A percentile compares a stretch with the other conserved stretches of the same genome.
These are phyloP conservation scores for Oryza brachyantha DNA, from an alignment of 176 grass and related monocot species.

Conservation along the genomic window DNA sequence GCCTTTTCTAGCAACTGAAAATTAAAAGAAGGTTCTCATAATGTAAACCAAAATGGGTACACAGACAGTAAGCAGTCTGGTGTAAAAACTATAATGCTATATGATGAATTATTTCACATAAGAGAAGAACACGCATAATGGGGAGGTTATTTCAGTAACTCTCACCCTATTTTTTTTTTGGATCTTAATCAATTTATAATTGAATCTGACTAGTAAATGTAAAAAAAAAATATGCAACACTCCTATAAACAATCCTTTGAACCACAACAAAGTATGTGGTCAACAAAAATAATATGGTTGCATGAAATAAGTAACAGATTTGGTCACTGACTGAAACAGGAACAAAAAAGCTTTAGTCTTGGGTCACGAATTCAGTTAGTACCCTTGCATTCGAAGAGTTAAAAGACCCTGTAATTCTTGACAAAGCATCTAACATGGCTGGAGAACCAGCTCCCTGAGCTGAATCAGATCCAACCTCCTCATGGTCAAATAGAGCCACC, in stretches of 20 bases:
- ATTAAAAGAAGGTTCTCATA: conserved; percentile 30
- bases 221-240: background rate
- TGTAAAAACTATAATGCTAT: background rate
- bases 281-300: background rate
- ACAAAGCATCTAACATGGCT: conserved; percentile 90
- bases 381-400: conserved; percentile 68
- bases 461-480: conserved; percentile 94
- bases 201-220: background rate
- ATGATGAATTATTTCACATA: background rate
- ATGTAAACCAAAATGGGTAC: conserved; percentile 17
- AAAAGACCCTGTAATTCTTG: conserved; percentile 84
- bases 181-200: background rate
- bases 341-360: conserved; percentile 1
- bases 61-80: background rate
- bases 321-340: background rate
- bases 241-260: background rate
- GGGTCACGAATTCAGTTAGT: conserved; percentile 14
- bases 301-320: conserved; percentile 9
- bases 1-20: conserved; percentile 76
- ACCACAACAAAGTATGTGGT: background rate
- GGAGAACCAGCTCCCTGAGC: conserved; percentile 98
- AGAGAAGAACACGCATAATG: background rate
- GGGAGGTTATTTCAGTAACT: background rate
- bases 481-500: conserved; percentile 96
- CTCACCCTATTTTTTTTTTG: background rate